Conservation (phyloP, 306 rosid species). For the Parietaria judaica region DNA sequence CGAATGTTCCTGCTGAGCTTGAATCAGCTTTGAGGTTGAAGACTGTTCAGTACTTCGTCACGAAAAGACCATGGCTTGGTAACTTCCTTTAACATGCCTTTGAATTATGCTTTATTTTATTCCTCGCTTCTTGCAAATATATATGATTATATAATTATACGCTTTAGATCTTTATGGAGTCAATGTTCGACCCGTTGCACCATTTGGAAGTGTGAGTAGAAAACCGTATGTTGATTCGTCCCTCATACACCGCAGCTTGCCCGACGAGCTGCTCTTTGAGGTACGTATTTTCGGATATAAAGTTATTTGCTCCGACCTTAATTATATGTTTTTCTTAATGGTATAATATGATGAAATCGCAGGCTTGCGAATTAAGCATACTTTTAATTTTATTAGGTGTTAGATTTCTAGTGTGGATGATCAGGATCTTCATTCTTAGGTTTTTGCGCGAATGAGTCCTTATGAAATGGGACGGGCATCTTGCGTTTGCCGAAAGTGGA, state of each 20-base stretch:
- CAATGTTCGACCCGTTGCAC: slow-evolving; percentile 93
- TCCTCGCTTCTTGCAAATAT: slow-evolving; percentile 33
- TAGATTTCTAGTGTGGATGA: too few relatives aligned
- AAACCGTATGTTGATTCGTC: slow-evolving; percentile 64
- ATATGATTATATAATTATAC: slow-evolving; percentile 1
- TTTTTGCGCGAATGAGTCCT: slow-evolving; percentile 76
- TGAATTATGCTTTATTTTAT: slow-evolving; percentile 11
- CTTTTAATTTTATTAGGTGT: too few relatives aligned
- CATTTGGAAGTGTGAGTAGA: slow-evolving; percentile 79
- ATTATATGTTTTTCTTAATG: background rate
- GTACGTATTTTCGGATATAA: slow-evolving; percentile 27
- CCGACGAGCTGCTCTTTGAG: slow-evolving; percentile 87
- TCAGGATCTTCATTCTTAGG: slow-evolving; percentile 24
- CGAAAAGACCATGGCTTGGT: slow-evolving; percentile 99
- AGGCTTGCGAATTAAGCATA: too few relatives aligned
- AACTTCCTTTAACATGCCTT: slow-evolving; percentile 16
- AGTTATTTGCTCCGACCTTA: background rate
- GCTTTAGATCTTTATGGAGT: slow-evolving; percentile 88
- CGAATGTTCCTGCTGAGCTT: slow-evolving; percentile 53
- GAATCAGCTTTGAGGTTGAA: slow-evolving; percentile 70
- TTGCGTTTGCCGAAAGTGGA: slow-evolving; percentile 95
- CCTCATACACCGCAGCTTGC: slow-evolving; percentile 60
- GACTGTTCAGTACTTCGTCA: slow-evolving; percentile 60
- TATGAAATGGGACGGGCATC: slow-evolving; percentile 79
- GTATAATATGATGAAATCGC: too few relatives aligned